Conservation (phyloP, 495 filamentous ascomycete species). For the Penicillium pulvis region DNA sequence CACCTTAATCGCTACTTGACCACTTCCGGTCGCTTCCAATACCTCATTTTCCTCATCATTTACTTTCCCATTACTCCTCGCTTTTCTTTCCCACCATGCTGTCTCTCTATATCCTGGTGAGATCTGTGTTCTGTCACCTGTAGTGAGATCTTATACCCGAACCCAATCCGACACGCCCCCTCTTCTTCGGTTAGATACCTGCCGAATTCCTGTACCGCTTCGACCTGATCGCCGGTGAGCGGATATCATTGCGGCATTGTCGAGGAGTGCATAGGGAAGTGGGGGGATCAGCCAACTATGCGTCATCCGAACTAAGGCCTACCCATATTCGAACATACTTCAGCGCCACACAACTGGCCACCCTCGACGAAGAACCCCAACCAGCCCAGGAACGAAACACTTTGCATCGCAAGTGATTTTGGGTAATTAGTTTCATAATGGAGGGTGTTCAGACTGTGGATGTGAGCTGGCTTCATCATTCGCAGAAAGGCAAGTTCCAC, state of each 20-base stretch:
- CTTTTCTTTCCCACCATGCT: background rate
- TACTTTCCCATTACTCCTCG: background rate
- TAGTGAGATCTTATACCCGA: background rate
- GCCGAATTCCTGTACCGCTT: background rate
- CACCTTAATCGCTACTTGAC: constrained; percentile 10
- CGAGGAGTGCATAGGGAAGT: constrained; percentile 11
- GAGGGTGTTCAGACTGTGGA: constrained; percentile 68
- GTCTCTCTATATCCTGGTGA: background rate
- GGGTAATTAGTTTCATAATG: constrained; percentile 40
- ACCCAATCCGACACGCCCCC: background rate
- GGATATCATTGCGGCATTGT: constrained; percentile 4
- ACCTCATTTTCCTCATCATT: background rate
- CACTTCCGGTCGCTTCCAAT: constrained; percentile 21
- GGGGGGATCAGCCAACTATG: constrained; percentile 33
- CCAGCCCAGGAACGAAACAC: background rate
- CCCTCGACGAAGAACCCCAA: background rate
- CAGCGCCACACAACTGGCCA: constrained; percentile 28
- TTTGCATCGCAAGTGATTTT: background rate
- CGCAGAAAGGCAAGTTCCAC: constrained; percentile 57
- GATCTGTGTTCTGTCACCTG: background rate
- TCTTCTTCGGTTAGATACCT: background rate
- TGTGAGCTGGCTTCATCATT: constrained; percentile 70
- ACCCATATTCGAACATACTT: constrained; percentile 23
- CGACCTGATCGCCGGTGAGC: background rate
- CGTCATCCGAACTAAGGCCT: constrained; percentile 30